A percentile compares a stretch with the other conserved stretches of the same genome.
Conservation (phyloP, 805 yeast genomes). For the Yamadazyma paraphyllophila region DNA sequence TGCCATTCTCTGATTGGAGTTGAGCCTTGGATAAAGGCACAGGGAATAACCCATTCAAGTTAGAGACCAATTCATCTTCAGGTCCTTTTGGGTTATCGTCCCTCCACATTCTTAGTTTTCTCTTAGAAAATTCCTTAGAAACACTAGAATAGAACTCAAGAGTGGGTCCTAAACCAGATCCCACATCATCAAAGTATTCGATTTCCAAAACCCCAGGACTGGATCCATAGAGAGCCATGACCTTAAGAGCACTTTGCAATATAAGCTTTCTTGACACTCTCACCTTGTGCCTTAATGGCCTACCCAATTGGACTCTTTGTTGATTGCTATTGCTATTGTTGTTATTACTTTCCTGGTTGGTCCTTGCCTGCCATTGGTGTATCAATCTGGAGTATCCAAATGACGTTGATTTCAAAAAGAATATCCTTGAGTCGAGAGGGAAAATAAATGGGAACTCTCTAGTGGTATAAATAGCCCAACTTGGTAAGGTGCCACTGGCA, state of each 20-base stretch:
- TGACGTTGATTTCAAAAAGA: constrained; percentile 81
- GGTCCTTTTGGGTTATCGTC: constrained; percentile 21
- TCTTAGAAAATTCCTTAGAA: constrained; percentile 67
- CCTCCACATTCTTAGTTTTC: constrained; percentile 69
- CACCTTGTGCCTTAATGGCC: constrained; percentile 76
- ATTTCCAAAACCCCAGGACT: constrained; percentile 83
- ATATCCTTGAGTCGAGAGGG: constrained; percentile 76
- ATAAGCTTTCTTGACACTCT: constrained; percentile 69
- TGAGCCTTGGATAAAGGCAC: constrained; percentile 45
- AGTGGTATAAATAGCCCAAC: constrained; percentile 78
- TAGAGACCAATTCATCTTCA: constrained; percentile 38
- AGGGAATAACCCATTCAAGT: constrained; percentile 68
- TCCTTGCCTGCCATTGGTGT: constrained; percentile 66
- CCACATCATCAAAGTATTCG: constrained; percentile 86
- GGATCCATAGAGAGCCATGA: constrained; percentile 70
- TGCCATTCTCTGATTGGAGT: constrained; percentile 30
- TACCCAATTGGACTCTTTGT: constrained; percentile 56
- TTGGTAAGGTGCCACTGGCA: constrained; percentile 81
- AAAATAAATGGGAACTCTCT: constrained; percentile 75
- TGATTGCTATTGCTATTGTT: constrained; percentile 13
- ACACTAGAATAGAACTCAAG: constrained; percentile 85
- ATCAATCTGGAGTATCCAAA: constrained; percentile 86
- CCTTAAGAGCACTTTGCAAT: constrained; percentile 74
- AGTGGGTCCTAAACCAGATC: constrained; percentile 97
- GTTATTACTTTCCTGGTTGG: constrained; percentile 34